phyloP scores from a whole-genome alignment of 2,329 filamentous ascomycete species.

The Aspergillus chevalieri region DNA sequence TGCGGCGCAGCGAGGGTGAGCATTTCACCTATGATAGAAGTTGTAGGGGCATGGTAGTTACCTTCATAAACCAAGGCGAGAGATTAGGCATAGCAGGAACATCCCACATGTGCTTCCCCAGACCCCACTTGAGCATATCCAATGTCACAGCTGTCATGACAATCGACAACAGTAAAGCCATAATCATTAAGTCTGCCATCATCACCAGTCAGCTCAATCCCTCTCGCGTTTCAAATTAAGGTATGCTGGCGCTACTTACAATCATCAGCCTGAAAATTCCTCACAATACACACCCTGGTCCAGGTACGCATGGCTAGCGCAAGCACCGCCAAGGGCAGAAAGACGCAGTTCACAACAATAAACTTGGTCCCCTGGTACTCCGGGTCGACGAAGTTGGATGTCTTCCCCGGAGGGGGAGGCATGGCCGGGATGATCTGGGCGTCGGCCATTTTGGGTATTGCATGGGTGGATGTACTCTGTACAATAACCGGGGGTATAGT shows the following conservation, averaged over 20 bases:
- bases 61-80: constrained; percentile 19
- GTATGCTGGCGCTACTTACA: not conserved
- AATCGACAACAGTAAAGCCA: constrained; percentile 5
- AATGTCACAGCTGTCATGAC: constrained; percentile 7
- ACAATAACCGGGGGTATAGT: not conserved
- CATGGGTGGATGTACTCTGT: not conserved
- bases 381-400: constrained; percentile 24
- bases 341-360: constrained; percentile 23
- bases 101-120: constrained; percentile 26
- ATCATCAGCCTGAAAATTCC: constrained; percentile 21
- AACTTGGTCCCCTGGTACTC: constrained; percentile 15
- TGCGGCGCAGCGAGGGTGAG: constrained; percentile 1
- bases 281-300: constrained; percentile 21
- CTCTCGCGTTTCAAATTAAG: too few relatives aligned
- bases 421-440: constrained; percentile 16
- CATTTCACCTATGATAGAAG: too few relatives aligned
- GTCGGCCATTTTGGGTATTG: constrained; percentile 9
- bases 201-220: too few relatives aligned
- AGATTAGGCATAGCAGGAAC: constrained; percentile 10
- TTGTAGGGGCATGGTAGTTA: constrained; percentile 1
- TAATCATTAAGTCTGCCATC: constrained; percentile 18
- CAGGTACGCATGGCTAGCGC: constrained; percentile 17
- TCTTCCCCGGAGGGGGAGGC: constrained; percentile 18
- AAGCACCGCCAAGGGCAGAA: constrained; percentile 18
- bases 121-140: constrained; percentile 19